Evolutionary conservation across 371 early-diverging fungal genomes (phyloP).

Genomic region (Rhizomucor pusillus): DNA sequence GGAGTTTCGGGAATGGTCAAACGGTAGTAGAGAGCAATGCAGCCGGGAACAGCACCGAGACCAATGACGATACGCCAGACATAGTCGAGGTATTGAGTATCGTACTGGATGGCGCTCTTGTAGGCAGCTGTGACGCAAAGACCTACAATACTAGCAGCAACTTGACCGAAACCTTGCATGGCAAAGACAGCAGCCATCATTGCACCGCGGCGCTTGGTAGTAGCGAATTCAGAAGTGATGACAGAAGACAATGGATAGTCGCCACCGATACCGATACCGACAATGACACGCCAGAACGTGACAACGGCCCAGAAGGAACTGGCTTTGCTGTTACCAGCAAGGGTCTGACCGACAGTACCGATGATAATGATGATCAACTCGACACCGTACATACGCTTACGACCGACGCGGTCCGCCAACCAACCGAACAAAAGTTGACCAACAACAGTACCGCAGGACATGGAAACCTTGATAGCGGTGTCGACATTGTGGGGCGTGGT

Average conservation of each 20-base stretch:
- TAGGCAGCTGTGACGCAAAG: slow-evolving; percentile 57
- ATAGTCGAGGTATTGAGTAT: slow-evolving; percentile 62
- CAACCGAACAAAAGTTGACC: slow-evolving; percentile 82
- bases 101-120: slow-evolving; percentile 49
- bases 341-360: slow-evolving; percentile 72
- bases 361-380: slow-evolving; percentile 78
- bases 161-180: slow-evolving; percentile 85
- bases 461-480: slow-evolving; percentile 69
- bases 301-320: slow-evolving; percentile 62
- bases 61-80: slow-evolving; percentile 81
- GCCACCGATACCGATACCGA: slow-evolving; percentile 83
- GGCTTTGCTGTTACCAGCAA: slow-evolving; percentile 60
- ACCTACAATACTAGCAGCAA: slow-evolving; percentile 66
- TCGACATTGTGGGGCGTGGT: slow-evolving; percentile 58
- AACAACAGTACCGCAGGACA: slow-evolving; percentile 73
- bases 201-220: slow-evolving; percentile 71
- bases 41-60: slow-evolving; percentile 71
- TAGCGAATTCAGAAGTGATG: slow-evolving; percentile 84
- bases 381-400: slow-evolving; percentile 83
- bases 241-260: slow-evolving; percentile 78
- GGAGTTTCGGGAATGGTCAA: slow-evolving; percentile 88
- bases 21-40: slow-evolving; percentile 64
- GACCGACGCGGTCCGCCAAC: slow-evolving; percentile 76
- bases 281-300: slow-evolving; percentile 74
- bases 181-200: slow-evolving; percentile 88